These are phyloP conservation scores for Aphanomyces astaci DNA, from an alignment of 352 stramenopile genomes.

Conservation along the genomic window DNA sequence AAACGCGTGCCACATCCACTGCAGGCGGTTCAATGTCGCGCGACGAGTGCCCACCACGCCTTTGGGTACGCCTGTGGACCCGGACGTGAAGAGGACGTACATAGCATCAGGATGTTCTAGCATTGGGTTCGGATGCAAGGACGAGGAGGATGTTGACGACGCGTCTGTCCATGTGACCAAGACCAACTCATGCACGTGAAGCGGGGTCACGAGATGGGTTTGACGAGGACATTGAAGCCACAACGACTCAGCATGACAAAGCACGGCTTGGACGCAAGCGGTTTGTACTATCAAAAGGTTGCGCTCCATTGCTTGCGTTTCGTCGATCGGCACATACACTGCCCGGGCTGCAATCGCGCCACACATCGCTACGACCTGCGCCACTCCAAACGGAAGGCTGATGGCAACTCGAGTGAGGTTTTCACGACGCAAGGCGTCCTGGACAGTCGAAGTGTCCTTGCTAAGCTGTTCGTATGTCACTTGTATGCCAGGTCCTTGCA, in stretches of 20 bases:
- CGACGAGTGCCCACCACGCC: slow-evolving; percentile 29
- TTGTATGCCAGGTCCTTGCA: neutral
- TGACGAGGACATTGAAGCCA: neutral
- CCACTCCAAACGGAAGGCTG: slow-evolving; percentile 1
- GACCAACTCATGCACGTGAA: neutral
- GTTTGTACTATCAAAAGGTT: neutral
- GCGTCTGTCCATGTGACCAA: neutral
- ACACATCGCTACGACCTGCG: neutral
- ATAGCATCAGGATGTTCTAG: slow-evolving; percentile 25
- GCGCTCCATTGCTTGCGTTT: neutral
- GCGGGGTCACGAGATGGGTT: neutral
- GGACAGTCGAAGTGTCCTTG: neutral
- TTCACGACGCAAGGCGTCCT: neutral
- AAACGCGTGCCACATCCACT: slow-evolving; percentile 27
- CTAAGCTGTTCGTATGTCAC: neutral
- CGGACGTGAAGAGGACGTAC: slow-evolving; percentile 42
- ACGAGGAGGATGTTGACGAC: too few relatives aligned
- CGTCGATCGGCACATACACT: slow-evolving; percentile 5
- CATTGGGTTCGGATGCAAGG: too few relatives aligned
- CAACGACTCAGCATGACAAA: neutral
- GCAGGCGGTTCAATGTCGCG: slow-evolving; percentile 30
- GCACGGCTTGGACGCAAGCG: neutral
- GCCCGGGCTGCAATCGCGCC: neutral
- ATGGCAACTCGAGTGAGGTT: neutral
- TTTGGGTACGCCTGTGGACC: slow-evolving; percentile 31